These are phyloP conservation scores for Nymphaea thermarum DNA, from an alignment of 164 flowering plant species.

Conservation along the genomic window DNA sequence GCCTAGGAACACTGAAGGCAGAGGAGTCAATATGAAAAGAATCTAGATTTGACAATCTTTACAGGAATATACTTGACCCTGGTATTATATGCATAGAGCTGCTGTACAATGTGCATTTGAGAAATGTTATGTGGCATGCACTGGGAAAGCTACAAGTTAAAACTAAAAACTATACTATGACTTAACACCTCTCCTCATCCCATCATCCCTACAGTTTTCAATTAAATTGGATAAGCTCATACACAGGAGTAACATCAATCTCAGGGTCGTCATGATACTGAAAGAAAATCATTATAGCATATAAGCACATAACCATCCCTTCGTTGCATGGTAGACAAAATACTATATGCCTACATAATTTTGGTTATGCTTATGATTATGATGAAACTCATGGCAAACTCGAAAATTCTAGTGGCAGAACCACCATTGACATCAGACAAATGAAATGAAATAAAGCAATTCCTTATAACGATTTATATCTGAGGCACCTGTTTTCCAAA, in stretches of 20 bases:
- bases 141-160: no score
- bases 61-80: no score
- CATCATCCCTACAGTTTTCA: no score
- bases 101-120: no score
- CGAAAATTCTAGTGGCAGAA: background rate
- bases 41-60: no score
- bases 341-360: background rate
- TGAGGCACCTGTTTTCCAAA: conserved; percentile 61
- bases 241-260: background rate
- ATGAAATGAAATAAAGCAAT: background rate
- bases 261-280: background rate
- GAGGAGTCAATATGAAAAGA: no score
- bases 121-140: no score
- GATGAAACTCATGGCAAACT: background rate
- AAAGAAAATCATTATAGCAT: background rate
- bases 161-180: no score
- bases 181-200: no score
- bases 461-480: background rate
- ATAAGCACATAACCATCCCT: background rate
- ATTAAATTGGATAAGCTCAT: no score
- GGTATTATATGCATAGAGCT: no score
- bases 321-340: background rate
- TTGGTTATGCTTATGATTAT: background rate
- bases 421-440: background rate
- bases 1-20: no score